Evolutionary conservation across 371 early-diverging fungal species (phyloP).

Genomic region (Batrachochytrium dendrobatidis): DNA sequence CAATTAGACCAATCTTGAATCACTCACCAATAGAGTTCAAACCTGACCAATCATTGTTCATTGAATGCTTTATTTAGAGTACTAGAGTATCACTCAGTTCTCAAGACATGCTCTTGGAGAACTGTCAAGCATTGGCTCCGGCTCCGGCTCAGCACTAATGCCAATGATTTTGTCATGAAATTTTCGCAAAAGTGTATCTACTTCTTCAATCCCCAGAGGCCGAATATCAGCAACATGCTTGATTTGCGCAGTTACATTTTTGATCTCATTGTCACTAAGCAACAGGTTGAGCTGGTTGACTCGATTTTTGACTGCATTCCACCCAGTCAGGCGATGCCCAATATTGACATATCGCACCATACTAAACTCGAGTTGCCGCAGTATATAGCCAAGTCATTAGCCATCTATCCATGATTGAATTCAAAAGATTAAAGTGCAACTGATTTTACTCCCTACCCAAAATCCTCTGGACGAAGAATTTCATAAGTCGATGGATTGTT

Average conservation of each 20-base stretch:
- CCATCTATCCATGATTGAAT: too few relatives aligned
- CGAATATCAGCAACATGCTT: slow-evolving; percentile 89
- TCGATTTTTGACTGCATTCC: slow-evolving; percentile 97
- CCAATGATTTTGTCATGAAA: slow-evolving; percentile 33
- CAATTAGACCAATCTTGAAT: too few relatives aligned
- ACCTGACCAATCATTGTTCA: too few relatives aligned
- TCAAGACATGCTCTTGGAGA: too few relatives aligned
- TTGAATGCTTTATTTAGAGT: too few relatives aligned
- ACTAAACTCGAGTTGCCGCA: slow-evolving; percentile 14
- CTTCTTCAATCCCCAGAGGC: slow-evolving; percentile 80
- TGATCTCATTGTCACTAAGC: slow-evolving; percentile 83
- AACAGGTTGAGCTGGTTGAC: slow-evolving; percentile 78
- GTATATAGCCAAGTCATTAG: neutral
- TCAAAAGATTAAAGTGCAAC: slow-evolving; percentile 1
- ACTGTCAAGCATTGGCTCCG: too few relatives aligned
- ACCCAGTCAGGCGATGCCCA: slow-evolving; percentile 93
- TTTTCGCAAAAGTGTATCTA: slow-evolving; percentile 53
- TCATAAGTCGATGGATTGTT: slow-evolving; percentile 96
- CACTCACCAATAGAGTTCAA: too few relatives aligned
- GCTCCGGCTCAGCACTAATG: too few relatives aligned
- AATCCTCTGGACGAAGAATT: slow-evolving; percentile 92
- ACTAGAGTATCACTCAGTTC: too few relatives aligned
- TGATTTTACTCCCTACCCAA: slow-evolving; percentile 54
- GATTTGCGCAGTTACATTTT: slow-evolving; percentile 86
- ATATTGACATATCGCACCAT: slow-evolving; percentile 95